A percentile compares a stretch with the other conserved stretches of the same genome.
These are phyloP conservation scores for Russula compacta DNA, from an alignment of 768 basidiomycete genomes.

Conservation along the genomic window DNA sequence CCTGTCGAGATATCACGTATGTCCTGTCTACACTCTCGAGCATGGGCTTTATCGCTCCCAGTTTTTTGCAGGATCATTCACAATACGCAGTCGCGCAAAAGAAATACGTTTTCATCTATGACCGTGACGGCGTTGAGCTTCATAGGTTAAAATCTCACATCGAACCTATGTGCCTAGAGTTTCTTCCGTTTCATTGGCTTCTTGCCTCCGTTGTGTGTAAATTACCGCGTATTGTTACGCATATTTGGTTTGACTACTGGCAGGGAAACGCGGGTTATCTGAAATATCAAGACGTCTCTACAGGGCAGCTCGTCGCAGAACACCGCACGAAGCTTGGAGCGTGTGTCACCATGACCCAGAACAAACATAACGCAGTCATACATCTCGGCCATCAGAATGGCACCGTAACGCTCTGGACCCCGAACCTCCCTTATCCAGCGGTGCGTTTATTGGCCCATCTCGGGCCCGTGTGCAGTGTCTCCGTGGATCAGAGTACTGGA, in stretches of 20 bases:
- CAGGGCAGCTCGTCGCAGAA: slow-evolving; percentile 75
- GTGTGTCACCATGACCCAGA: slow-evolving; percentile 81
- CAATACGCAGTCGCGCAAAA: slow-evolving; percentile 94
- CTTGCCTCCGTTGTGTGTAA: slow-evolving; percentile 69
- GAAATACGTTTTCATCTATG: slow-evolving; percentile 94
- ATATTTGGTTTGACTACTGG: background rate
- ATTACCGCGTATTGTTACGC: background rate
- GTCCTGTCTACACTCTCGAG: slow-evolving; percentile 24
- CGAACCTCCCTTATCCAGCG: slow-evolving; percentile 84
- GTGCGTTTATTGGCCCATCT: slow-evolving; percentile 88
- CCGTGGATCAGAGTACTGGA: slow-evolving; percentile 75
- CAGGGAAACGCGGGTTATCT: slow-evolving; percentile 85
- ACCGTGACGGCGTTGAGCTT: slow-evolving; percentile 86
- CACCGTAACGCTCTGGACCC: slow-evolving; percentile 93
- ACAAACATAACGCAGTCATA: slow-evolving; percentile 86
- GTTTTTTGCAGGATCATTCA: slow-evolving; percentile 87
- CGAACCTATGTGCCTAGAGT: slow-evolving; percentile 85
- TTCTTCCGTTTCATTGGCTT: slow-evolving; percentile 93
- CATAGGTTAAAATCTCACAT: slow-evolving; percentile 78
- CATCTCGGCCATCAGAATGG: slow-evolving; percentile 94
- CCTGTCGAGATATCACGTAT: slow-evolving; percentile 85
- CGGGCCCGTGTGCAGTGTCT: slow-evolving; percentile 73
- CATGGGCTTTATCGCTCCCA: slow-evolving; percentile 24
- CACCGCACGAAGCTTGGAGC: slow-evolving; percentile 88
- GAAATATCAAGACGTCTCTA: slow-evolving; percentile 96